phyloP scores from a whole-genome alignment of 2,329 filamentous ascomycete species.

The Diaporthe sp. region DNA sequence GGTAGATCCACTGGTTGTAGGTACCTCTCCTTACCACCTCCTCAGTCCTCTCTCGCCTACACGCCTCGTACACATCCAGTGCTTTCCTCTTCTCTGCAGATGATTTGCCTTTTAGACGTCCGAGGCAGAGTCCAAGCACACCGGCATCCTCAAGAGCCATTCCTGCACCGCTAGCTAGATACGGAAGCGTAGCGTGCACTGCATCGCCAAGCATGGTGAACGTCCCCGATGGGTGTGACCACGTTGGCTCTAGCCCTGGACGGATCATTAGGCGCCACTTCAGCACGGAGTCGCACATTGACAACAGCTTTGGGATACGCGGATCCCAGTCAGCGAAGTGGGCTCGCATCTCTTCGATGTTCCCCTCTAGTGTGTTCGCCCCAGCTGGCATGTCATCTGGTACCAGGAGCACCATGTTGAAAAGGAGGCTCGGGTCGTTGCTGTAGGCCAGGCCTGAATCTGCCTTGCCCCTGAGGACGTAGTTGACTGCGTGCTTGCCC shows the following conservation, averaged over 20 bases:
- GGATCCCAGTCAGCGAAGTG: conserved; percentile 72
- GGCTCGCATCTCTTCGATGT: conserved; percentile 62
- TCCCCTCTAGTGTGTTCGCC: conserved; percentile 60
- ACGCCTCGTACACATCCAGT: conserved; percentile 67
- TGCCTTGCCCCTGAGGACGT: conserved; percentile 57
- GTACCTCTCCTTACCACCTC: conserved; percentile 72
- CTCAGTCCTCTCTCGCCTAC: conserved; percentile 70
- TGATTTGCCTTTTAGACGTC: conserved; percentile 58
- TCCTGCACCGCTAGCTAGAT: conserved; percentile 69
- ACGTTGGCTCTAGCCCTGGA: conserved; percentile 62
- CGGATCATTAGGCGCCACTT: conserved; percentile 75
- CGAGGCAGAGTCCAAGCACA: conserved; percentile 69
- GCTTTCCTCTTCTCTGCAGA: conserved; percentile 52
- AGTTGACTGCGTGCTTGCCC: conserved; percentile 66
- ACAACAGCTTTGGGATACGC: conserved; percentile 67
- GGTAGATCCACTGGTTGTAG: conserved; percentile 73
- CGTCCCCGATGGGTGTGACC: conserved; percentile 68
- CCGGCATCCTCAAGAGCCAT: conserved; percentile 74
- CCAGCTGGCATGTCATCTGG: conserved; percentile 64
- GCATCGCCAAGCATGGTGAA: conserved; percentile 75
- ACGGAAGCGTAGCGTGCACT: conserved; percentile 75
- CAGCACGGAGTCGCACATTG: conserved; percentile 68
- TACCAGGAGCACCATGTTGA: conserved; percentile 66
- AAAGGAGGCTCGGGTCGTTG: conserved; percentile 53
- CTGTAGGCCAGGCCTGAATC: conserved; percentile 20